Conservation (phyloP, 768 basidiomycete species). For the Tylopilus intermedius region DNA sequence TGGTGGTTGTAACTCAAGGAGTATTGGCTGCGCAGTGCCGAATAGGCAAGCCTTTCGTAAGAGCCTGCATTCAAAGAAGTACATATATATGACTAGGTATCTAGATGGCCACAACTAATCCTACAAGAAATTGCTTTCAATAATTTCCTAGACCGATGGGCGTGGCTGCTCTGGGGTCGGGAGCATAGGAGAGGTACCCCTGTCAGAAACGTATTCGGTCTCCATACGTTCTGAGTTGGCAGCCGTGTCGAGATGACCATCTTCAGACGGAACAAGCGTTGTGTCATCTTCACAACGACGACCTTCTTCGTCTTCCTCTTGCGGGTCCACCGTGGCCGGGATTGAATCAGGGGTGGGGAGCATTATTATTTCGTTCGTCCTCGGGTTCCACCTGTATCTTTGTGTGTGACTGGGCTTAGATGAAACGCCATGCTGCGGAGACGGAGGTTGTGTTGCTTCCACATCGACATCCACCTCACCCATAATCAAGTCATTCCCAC, state of each 20-base stretch:
- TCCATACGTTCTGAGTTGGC: background rate
- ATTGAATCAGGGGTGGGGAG: background rate
- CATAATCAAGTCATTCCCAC: background rate
- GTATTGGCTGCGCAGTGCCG: background rate
- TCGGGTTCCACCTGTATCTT: constrained; percentile 13
- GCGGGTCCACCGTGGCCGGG: background rate
- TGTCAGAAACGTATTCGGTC: constrained; percentile 1
- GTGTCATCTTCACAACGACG: constrained; percentile 10
- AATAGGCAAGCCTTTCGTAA: background rate
- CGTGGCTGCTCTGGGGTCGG: background rate
- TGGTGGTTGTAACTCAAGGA: constrained; percentile 24
- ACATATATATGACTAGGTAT: background rate
- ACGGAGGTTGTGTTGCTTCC: background rate
- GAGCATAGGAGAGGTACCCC: background rate
- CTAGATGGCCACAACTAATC: background rate
- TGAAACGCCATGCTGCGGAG: background rate
- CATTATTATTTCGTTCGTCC: background rate
- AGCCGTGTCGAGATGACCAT: background rate
- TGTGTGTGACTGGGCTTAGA: background rate
- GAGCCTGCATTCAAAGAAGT: no score
- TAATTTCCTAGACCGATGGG: background rate
- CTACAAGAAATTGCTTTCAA: background rate
- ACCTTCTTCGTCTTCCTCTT: background rate
- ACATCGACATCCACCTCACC: background rate
- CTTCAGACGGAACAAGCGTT: constrained; percentile 16